Base-by-base conservation (phyloP, 2,329 filamentous ascomycete species). In the Parastagonospora avenae region DNA sequence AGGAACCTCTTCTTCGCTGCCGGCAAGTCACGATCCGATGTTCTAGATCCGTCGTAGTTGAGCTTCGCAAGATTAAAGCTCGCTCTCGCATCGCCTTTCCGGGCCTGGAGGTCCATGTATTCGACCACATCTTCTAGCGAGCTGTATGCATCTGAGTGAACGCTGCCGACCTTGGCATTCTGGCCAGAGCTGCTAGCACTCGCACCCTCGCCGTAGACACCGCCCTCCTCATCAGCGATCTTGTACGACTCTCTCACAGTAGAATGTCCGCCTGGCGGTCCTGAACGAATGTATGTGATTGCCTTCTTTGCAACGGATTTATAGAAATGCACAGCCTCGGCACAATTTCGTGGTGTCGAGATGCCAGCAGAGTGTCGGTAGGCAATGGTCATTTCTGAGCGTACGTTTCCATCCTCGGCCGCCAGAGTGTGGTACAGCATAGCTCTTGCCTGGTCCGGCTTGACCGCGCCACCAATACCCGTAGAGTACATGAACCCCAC, bases 391-490 rank as follows among this genome's bases (percentile, higher is more conserved):
- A 99, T 97, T 74, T 97, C 89, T 5, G 93, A 93, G 48, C 87
- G 84, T 12, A 88, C 89, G 68, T 96, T 86, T 15, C 91, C 93
- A 47, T 85, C 85, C 59, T 92, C 82, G 0, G 94, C 94, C 0
- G 94, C 93, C 70, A 97, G 94, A 0, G 91, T 96, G 73, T 99
- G 93, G 74, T 97, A 97, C 35, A 97, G 79, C 64, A 97, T 80
- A 3, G 94, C 91, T 74, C 91, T 92, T 9, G 92, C 92, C 75
- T 97, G 94, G 65, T 99, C 90, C 37, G 85, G 84, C 68, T 90
- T 84, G 5, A 96, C 90, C 1, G 87, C 87, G 29, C 85, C 85
- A 12, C 91, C 92, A 50, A 99, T 82, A 0, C 94, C 94, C 0
- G 94, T 99, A 31, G 92, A 92, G 75, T 99, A 93, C 83, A 96